phyloP scores from a whole-genome alignment of 495 filamentous ascomycete species.

The Cetradonia linearis region DNA sequence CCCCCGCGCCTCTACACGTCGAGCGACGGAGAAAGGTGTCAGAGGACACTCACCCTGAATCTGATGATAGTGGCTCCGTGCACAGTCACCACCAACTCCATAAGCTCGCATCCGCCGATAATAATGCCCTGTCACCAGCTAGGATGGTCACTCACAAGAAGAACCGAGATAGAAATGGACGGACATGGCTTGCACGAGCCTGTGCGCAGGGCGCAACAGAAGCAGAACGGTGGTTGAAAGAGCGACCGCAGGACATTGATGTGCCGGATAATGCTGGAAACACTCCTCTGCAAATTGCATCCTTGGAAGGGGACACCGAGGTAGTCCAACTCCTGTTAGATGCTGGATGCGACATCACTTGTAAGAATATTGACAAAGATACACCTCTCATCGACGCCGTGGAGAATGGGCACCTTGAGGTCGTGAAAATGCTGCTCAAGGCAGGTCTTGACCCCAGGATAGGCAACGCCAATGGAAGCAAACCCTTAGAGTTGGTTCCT shows the following conservation, averaged over 20 bases:
- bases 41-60: conserved; percentile 62
- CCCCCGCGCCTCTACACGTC: conserved; percentile 43
- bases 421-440: conserved; percentile 73
- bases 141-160: conserved; percentile 66
- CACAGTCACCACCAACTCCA: conserved; percentile 57
- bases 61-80: conserved; percentile 60
- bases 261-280: conserved; percentile 88
- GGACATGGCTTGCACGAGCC: conserved; percentile 74
- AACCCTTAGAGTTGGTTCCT: conserved; percentile 73
- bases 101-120: conserved; percentile 49
- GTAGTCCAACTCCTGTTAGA: conserved; percentile 65
- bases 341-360: conserved; percentile 71
- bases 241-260: conserved; percentile 78
- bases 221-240: conserved; percentile 54
- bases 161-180: conserved; percentile 72
- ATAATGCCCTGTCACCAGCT: conserved; percentile 51
- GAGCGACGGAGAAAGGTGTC: conserved; percentile 39
- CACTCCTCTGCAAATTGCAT: conserved; percentile 83
- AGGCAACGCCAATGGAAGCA: conserved; percentile 75
- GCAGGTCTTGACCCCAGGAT: conserved; percentile 83
- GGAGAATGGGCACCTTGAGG: conserved; percentile 85
- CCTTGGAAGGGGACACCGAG: conserved; percentile 68
- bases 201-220: conserved; percentile 70
- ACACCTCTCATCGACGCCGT: conserved; percentile 93
- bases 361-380: conserved; percentile 73